Evolutionary conservation across 345 rosid genomes (phyloP).

Genomic region (Diplotaxis tenuifolia): DNA sequence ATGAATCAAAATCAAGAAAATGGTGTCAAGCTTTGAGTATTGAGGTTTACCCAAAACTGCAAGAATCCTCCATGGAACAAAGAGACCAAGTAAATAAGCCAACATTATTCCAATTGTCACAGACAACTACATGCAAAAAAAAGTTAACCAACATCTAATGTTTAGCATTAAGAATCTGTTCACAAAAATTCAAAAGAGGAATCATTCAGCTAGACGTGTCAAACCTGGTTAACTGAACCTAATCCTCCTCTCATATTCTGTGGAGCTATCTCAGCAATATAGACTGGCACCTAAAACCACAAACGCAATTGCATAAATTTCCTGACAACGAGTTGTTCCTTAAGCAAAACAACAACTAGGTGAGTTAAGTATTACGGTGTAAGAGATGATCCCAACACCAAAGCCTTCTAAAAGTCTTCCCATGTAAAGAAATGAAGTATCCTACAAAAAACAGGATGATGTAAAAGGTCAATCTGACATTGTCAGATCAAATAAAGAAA

Average conservation of each 20-base stretch:
- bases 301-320: slow-evolving; percentile 1
- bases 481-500: neutral
- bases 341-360: slow-evolving; percentile 5
- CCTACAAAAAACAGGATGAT: slow-evolving; percentile 46
- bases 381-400: slow-evolving; percentile 96
- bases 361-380: slow-evolving; percentile 54
- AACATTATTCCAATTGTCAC: slow-evolving; percentile 95
- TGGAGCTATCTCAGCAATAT: slow-evolving; percentile 90
- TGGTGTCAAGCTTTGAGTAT: neutral
- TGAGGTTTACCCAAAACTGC: slow-evolving; percentile 76
- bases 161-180: neutral
- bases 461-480: slow-evolving; percentile 16
- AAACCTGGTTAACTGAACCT: slow-evolving; percentile 88
- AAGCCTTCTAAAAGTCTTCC: slow-evolving; percentile 96
- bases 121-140: slow-evolving; percentile 60
- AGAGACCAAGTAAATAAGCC: slow-evolving; percentile 87
- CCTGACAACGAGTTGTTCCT: neutral
- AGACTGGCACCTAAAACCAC: slow-evolving; percentile 68
- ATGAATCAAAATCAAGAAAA: neutral
- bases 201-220: slow-evolving; percentile 5
- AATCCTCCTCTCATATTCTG: slow-evolving; percentile 76
- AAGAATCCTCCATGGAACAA: slow-evolving; percentile 88
- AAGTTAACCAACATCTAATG: neutral
- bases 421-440: slow-evolving; percentile 94
- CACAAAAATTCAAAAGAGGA: neutral